Percentiles rank a stretch among this genome's conserved stretches.
phyloP scores from a whole-genome alignment of 352 stramenopile genomes.

The Chrysophaeum taylorii region DNA sequence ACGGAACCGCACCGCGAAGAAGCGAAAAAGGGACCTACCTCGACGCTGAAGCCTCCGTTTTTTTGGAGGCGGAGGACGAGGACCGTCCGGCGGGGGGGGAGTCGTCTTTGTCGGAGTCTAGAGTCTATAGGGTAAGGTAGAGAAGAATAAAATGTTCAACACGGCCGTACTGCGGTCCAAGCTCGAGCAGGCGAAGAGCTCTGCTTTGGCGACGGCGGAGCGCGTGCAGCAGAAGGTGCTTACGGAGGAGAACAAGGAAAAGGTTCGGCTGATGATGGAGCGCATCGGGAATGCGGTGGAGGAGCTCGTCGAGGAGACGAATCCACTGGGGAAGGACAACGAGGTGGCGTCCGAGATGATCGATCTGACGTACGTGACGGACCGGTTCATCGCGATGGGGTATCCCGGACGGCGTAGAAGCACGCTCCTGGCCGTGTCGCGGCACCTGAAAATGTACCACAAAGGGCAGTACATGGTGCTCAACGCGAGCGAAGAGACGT shows the following conservation, averaged over 20 bases:
- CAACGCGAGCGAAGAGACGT: slow-evolving; percentile 93
- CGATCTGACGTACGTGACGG: slow-evolving; percentile 26
- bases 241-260: not conserved
- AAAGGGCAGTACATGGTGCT: slow-evolving; percentile 92
- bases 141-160: too few relatives aligned
- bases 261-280: not conserved
- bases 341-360: too few relatives aligned
- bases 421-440: slow-evolving; percentile 60
- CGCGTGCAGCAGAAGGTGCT: not conserved
- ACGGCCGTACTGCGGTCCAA: too few relatives aligned
- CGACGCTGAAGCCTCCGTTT: too few relatives aligned
- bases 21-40: too few relatives aligned
- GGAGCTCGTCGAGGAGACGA: not conserved
- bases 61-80: too few relatives aligned
- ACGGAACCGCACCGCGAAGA: too few relatives aligned
- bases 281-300: not conserved
- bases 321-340: not conserved
- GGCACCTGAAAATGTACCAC: slow-evolving; percentile 85
- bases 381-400: slow-evolving; percentile 44
- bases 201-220: too few relatives aligned
- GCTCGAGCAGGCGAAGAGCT: too few relatives aligned
- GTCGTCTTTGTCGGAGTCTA: too few relatives aligned
- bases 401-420: slow-evolving; percentile 43
- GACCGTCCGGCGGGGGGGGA: too few relatives aligned
- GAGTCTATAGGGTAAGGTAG: too few relatives aligned